These are phyloP conservation scores for Synchytrium microbalum DNA, from an alignment of 371 early-diverging fungal genomes.

Conservation along the genomic window DNA sequence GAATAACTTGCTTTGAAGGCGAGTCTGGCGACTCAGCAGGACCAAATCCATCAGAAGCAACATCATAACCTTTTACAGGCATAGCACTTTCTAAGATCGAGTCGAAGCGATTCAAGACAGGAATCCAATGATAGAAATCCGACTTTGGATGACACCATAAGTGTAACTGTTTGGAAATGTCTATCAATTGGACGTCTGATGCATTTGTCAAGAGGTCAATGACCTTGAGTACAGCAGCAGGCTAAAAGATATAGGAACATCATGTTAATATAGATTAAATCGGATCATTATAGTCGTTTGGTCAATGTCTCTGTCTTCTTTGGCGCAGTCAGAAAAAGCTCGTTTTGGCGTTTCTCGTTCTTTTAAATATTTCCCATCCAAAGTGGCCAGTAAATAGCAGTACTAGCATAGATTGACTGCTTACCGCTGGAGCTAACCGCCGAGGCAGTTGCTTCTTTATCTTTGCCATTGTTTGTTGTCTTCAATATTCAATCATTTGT, in stretches of 20 bases:
- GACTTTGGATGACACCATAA: conserved; percentile 75
- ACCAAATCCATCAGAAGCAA: conserved; percentile 45
- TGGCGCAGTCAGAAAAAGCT: no score
- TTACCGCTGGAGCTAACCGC: conserved; percentile 7
- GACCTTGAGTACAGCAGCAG: not conserved
- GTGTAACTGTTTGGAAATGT: not conserved
- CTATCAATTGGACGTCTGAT: not conserved
- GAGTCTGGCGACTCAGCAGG: conserved; percentile 5
- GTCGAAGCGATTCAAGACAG: conserved; percentile 89
- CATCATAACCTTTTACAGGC: conserved; percentile 42
- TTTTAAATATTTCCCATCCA: no score
- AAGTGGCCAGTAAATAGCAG: no score
- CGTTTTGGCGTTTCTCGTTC: no score
- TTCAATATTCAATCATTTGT: no score
- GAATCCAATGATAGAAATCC: conserved; percentile 91
- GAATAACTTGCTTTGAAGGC: conserved; percentile 45
- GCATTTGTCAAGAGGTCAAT: not conserved
- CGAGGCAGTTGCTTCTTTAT: conserved; percentile 4
- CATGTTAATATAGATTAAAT: conserved; percentile 1
- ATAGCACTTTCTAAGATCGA: conserved; percentile 54
- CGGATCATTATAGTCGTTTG: no score
- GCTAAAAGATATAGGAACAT: not conserved
- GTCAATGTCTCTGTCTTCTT: no score
- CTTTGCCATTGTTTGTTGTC: conserved; percentile 20
- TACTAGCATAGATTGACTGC: no score